Evolutionary conservation across 2,329 filamentous ascomycete genomes (phyloP), one percentile per base, ranked within the genome.

Genomic region (Colletotrichum brevisporum): DNA sequence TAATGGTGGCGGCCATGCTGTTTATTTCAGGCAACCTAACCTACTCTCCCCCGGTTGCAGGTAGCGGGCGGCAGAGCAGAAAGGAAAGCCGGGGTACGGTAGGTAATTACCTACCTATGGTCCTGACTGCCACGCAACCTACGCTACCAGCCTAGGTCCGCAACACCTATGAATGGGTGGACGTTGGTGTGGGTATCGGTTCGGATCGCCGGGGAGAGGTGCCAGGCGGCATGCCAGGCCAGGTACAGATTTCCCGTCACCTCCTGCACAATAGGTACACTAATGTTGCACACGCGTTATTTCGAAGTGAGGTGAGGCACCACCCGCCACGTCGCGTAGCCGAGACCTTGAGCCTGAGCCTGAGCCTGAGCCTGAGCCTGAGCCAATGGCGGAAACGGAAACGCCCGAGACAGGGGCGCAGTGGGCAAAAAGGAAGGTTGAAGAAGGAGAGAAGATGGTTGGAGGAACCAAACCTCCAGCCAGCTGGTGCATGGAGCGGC

Each of bases 61-160:
- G 51, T 69, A 53, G 56, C 67, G 67, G 63, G 63, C 56, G 67
- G 67, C 45, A 69, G 63, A 69, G 43, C 16, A 36, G 10, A 36
- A 36, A 36, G 31, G 31, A 52, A 69, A 56, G 63, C 63, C 47
- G 56, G 67, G 67, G 56, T 62, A 57, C 18, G 31, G 31, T 36
- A 36, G 21, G 21, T 24, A 24, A 24, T 24, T 24, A 24, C 21
- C 21, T 24, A 24, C 21, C 21, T 24, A 24, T 24, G 21, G 21
- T 24, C 21, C 21, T 24, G 21, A 24, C 21, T 24, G 21, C 21
- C 21, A 24, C 21, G 21, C 21, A 24, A 24, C 21, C 21, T 24
- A 24, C 21, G 21, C 21, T 24, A 24, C 21, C 21, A 24, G 21
- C 21, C 21, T 24, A 24, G 21, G 21, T 24, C 21, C 21, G 21